Conservation (phyloP, 2,329 filamentous ascomycete species). For the Sclerotinia nivalis region DNA sequence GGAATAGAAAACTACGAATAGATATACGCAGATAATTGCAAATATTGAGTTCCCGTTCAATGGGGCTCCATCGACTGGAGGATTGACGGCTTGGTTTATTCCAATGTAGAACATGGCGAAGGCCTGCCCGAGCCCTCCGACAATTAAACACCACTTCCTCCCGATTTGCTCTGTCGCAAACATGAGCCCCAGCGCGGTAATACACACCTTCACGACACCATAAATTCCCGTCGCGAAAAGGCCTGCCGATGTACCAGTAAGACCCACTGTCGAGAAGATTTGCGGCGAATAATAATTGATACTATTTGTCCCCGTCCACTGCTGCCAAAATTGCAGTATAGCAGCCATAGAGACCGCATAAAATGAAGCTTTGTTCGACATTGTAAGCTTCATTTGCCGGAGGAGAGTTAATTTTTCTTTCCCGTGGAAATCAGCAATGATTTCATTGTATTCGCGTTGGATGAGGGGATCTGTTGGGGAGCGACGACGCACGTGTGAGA, state of each 20-base stretch:
- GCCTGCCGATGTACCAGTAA: slow-evolving; percentile 56
- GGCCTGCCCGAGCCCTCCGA: slow-evolving; percentile 58
- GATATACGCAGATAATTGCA: slow-evolving; percentile 67
- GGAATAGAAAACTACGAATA: slow-evolving; percentile 68
- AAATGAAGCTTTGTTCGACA: slow-evolving; percentile 24
- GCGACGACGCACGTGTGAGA: slow-evolving; percentile 53
- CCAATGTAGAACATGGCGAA: slow-evolving; percentile 67
- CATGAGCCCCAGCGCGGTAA: slow-evolving; percentile 62
- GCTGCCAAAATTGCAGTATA: slow-evolving; percentile 61
- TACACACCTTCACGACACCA: slow-evolving; percentile 67
- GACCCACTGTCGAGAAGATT: slow-evolving; percentile 66
- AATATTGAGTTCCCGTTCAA: slow-evolving; percentile 49
- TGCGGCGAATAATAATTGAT: slow-evolving; percentile 66
- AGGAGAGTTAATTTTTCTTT: slow-evolving; percentile 47
- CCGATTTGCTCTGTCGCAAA: slow-evolving; percentile 67
- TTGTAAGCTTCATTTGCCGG: slow-evolving; percentile 40
- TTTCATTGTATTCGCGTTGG: slow-evolving; percentile 49
- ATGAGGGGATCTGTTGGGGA: slow-evolving; percentile 54
- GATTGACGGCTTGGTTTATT: slow-evolving; percentile 51
- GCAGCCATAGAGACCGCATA: slow-evolving; percentile 50
- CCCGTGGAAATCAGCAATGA: slow-evolving; percentile 50
- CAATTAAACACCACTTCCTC: slow-evolving; percentile 55
- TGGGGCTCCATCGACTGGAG: slow-evolving; percentile 46
- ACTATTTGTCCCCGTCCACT: slow-evolving; percentile 57
- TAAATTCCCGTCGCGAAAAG: slow-evolving; percentile 73